Evolutionary conservation across 2,329 filamentous ascomycete genomes (phyloP).

Genomic region (Myriosclerotinia curreyana): DNA sequence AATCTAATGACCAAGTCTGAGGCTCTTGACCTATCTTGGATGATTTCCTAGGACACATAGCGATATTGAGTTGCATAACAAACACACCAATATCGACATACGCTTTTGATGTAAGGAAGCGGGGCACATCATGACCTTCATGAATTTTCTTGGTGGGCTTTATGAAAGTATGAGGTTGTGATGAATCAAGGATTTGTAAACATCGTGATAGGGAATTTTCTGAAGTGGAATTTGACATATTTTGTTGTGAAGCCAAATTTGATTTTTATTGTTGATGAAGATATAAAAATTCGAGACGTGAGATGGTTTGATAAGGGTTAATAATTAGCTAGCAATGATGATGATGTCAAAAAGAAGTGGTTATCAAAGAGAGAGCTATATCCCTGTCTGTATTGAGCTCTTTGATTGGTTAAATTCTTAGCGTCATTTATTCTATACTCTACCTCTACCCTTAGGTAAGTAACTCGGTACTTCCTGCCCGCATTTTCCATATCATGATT

Average conservation of each 20-base stretch:
- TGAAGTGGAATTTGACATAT: not conserved
- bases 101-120: conserved; percentile 76
- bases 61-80: conserved; percentile 82
- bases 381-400: not conserved
- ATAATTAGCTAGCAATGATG: not conserved
- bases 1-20: conserved; percentile 52
- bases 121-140: conserved; percentile 74
- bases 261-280: not conserved
- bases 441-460: not conserved
- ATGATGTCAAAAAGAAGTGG: not conserved
- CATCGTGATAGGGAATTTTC: conserved; percentile 4
- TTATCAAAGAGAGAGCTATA: conserved; percentile 11
- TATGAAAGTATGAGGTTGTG: conserved; percentile 55
- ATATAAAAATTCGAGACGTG: conserved; percentile 9
- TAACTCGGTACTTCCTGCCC: not conserved
- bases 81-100: conserved; percentile 87
- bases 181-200: conserved; percentile 45
- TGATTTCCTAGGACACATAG: conserved; percentile 70
- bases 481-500: not conserved
- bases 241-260: conserved; percentile 10
- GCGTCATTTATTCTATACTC: not conserved
- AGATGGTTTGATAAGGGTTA: too few relatives aligned
- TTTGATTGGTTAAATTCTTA: not conserved
- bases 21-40: conserved; percentile 41
- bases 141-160: conserved; percentile 78